These are phyloP conservation scores for Lentinula lateritia DNA, from an alignment of 768 basidiomycete genomes.

Conservation along the genomic window DNA sequence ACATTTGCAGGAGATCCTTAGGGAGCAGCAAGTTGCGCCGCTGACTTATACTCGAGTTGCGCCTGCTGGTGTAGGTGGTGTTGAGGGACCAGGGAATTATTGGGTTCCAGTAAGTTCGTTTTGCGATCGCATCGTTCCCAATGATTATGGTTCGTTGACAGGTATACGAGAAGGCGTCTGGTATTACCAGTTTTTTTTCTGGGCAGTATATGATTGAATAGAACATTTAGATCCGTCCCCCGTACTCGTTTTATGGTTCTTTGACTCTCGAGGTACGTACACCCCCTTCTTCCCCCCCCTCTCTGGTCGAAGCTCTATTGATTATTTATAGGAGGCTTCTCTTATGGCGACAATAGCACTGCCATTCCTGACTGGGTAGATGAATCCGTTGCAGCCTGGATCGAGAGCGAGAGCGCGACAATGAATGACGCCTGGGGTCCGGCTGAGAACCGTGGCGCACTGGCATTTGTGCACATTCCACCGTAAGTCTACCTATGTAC, in stretches of 20 bases:
- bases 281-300: neutral
- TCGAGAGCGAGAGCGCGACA: slow-evolving; percentile 39
- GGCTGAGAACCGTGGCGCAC: slow-evolving; percentile 41
- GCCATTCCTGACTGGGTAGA: slow-evolving; percentile 68
- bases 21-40: slow-evolving; percentile 51
- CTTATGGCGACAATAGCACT: slow-evolving; percentile 34
- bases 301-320: neutral
- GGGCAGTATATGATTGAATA: neutral
- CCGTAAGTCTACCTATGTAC: slow-evolving; percentile 38
- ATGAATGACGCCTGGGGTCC: slow-evolving; percentile 63
- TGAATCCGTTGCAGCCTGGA: slow-evolving; percentile 55
- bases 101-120: slow-evolving; percentile 58
- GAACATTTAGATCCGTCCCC: slow-evolving; percentile 37
- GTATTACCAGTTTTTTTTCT: slow-evolving; percentile 16
- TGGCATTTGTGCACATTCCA: slow-evolving; percentile 75
- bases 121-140: too few relatives aligned
- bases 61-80: slow-evolving; percentile 58
- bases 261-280: slow-evolving; percentile 61
- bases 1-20: slow-evolving; percentile 59
- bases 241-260: slow-evolving; percentile 65
- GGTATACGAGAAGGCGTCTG: slow-evolving; percentile 31
- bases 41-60: slow-evolving; percentile 60
- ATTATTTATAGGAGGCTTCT: slow-evolving; percentile 41
- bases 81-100: slow-evolving; percentile 62
- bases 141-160: slow-evolving; percentile 8